phyloP scores from a whole-genome alignment of 2,329 filamentous ascomycete genomes.

The Verticillium nubilum region DNA sequence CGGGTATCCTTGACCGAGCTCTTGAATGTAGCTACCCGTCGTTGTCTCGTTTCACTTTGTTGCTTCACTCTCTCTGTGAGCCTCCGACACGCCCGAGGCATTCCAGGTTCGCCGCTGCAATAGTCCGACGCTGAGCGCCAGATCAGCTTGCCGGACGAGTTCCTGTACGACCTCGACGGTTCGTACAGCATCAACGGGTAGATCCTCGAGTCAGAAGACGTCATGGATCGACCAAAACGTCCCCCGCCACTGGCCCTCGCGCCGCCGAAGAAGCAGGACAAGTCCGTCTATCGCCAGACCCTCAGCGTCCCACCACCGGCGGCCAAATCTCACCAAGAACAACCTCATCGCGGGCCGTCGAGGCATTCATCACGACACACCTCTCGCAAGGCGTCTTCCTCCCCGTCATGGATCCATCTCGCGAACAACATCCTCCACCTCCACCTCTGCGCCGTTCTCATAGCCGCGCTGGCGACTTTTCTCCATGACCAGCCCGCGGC shows the following conservation, averaged over 20 bases:
- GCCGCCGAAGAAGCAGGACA: conserved; percentile 8
- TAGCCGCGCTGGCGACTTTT: conserved; percentile 26
- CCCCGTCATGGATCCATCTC: conserved; percentile 16
- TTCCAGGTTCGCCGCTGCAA: background rate
- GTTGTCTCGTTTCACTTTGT: background rate
- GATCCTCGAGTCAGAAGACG: background rate
- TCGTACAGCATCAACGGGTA: background rate
- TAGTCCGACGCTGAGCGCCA: background rate
- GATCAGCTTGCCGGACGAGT: background rate
- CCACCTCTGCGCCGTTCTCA: conserved; percentile 21
- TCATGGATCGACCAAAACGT: conserved; percentile 23
- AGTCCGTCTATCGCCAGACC: background rate
- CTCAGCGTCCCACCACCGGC: conserved; percentile 1
- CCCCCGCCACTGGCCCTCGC: conserved; percentile 27
- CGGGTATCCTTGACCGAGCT: background rate
- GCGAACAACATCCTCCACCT: conserved; percentile 24
- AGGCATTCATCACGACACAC: background rate
- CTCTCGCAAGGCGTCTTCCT: background rate
- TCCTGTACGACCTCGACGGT: background rate
- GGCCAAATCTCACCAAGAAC: conserved; percentile 3
- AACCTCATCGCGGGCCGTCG: conserved; percentile 6
- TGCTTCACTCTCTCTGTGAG: background rate
- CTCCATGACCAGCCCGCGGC: conserved; percentile 19
- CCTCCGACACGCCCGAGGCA: background rate
- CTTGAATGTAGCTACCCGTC: background rate